A percentile compares a stretch with the other conserved stretches of the same genome.
These are phyloP conservation scores for Mrakia blollopis DNA, from an alignment of 768 basidiomycete species.

Conservation along the genomic window DNA sequence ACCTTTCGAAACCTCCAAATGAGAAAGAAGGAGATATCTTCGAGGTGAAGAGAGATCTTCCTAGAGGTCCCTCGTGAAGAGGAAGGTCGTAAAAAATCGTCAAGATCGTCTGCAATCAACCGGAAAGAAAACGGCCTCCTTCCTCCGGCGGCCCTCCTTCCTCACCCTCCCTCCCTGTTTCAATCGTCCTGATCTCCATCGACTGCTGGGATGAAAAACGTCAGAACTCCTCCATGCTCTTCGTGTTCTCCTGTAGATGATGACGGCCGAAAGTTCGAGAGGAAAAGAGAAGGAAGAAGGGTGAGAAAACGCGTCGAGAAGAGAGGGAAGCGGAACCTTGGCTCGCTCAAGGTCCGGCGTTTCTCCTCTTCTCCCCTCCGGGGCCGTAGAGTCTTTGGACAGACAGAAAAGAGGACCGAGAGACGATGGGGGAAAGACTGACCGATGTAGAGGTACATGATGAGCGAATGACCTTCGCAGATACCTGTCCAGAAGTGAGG, in stretches of 20 bases:
- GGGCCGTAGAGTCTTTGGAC: no score
- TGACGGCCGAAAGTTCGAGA: no score
- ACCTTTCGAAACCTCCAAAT: no score
- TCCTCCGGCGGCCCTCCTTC: neutral
- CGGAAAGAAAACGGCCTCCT: neutral
- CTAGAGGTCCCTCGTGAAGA: no score
- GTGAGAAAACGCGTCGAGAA: neutral
- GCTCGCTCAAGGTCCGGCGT: neutral
- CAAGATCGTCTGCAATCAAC: no score
- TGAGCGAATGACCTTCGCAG: constrained; percentile 75
- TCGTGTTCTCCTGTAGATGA: constrained; percentile 50
- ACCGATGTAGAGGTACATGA: constrained; percentile 84
- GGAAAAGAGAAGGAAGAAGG: neutral
- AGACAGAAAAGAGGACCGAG: neutral
- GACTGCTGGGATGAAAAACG: constrained; percentile 79
- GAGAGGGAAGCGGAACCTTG: neutral
- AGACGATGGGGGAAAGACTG: constrained; percentile 2
- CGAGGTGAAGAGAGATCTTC: no score
- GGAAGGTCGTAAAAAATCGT: no score
- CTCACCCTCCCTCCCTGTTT: neutral
- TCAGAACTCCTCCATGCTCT: constrained; percentile 75
- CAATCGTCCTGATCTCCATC: constrained; percentile 52
- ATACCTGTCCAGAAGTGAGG: constrained; percentile 52
- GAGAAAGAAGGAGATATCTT: no score
- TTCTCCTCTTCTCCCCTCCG: neutral